Conservation (phyloP, 148 eudicot species). For the Arctostaphylos glauca region DNA sequence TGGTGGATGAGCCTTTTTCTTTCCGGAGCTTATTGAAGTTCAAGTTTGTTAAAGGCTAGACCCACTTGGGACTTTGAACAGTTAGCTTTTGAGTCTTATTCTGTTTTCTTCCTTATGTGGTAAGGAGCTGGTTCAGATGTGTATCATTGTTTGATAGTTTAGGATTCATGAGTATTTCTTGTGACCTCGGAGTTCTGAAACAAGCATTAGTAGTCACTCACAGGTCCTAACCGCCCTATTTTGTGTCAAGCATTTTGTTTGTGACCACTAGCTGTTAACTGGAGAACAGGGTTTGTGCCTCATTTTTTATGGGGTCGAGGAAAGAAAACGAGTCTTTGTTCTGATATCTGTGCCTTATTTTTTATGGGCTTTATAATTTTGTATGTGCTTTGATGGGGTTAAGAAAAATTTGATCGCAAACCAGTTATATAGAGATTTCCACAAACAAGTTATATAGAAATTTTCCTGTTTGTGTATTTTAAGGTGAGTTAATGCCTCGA, state of each 20-base stretch:
- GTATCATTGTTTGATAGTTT: not conserved
- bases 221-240: not conserved
- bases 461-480: too few species aligned
- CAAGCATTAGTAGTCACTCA: not conserved
- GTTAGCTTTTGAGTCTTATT: not conserved
- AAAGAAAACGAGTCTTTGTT: not conserved
- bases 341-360: too few species aligned
- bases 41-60: not conserved
- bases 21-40: not conserved
- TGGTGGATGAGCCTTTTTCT: not conserved
- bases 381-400: too few species aligned
- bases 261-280: not conserved
- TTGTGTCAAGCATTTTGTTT: not conserved
- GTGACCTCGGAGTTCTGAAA: not conserved
- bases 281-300: not conserved
- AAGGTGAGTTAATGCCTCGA: too few species aligned
- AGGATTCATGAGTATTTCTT: not conserved
- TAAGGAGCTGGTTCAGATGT: not conserved
- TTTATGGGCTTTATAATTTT: not conserved
- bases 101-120: not conserved
- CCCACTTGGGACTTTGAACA: not conserved
- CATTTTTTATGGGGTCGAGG: not conserved
- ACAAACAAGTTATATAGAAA: too few species aligned
- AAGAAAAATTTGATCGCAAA: not conserved
- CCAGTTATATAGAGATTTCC: not conserved